Evolutionary conservation across 78 protist genomes (phyloP).

Genomic region (Polysphondylium violaceum): DNA sequence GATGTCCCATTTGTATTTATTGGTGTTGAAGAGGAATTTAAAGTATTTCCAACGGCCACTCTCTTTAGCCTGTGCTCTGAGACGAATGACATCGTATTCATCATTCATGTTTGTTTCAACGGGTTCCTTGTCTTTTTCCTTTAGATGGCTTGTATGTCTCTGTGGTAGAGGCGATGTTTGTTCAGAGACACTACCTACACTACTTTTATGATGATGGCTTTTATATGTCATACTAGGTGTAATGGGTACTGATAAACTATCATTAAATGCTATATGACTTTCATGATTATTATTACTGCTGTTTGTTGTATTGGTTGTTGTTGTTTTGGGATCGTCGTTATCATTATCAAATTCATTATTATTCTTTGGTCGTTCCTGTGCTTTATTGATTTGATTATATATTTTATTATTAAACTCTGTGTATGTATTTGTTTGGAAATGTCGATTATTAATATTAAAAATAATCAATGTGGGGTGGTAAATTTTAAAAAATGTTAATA

Average conservation of each 20-base stretch:
- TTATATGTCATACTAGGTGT: too few relatives aligned
- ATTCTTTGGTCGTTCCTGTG: background rate
- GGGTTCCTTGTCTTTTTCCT: too few relatives aligned
- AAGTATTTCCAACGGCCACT: conserved; percentile 2
- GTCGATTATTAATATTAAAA: background rate
- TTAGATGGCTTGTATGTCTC: too few relatives aligned
- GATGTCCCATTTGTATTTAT: conserved; percentile 27
- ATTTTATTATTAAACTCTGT: background rate
- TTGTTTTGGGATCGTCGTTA: background rate
- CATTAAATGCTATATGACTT: too few relatives aligned
- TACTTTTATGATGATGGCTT: too few relatives aligned
- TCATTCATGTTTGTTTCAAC: background rate
- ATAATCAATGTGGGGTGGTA: too few relatives aligned
- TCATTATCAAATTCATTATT: background rate
- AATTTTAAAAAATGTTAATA: too few relatives aligned
- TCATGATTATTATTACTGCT: too few relatives aligned
- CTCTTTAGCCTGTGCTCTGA: background rate
- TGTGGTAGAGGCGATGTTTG: too few relatives aligned
- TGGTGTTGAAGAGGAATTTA: conserved; percentile 34
- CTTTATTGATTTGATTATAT: background rate
- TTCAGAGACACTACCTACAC: too few relatives aligned
- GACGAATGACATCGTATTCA: background rate
- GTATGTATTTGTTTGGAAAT: background rate
- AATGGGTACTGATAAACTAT: too few relatives aligned
- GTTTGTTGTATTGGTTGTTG: background rate